These are phyloP conservation scores for Daldinia grandis DNA, from an alignment of 495 filamentous ascomycete species.

Conservation along the genomic window DNA sequence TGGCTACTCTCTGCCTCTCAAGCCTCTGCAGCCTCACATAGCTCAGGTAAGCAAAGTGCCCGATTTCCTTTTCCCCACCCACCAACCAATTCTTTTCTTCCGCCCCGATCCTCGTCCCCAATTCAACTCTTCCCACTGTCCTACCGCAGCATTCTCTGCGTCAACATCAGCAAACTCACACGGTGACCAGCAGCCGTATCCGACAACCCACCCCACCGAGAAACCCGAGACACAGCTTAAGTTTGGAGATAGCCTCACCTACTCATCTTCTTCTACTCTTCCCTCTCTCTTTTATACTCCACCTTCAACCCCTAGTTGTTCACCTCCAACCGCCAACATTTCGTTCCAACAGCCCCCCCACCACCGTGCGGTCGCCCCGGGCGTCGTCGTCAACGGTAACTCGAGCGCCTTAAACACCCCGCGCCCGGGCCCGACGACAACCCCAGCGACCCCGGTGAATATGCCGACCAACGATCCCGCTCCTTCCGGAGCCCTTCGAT, in stretches of 20 bases:
- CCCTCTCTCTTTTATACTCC: neutral
- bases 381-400: slow-evolving; percentile 48
- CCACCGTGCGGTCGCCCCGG: slow-evolving; percentile 45
- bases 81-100: slow-evolving; percentile 31
- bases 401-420: slow-evolving; percentile 50
- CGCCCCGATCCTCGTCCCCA: slow-evolving; percentile 28
- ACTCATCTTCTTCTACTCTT: neutral
- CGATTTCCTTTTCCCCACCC: slow-evolving; percentile 6
- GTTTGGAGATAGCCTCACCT: slow-evolving; percentile 14
- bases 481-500: slow-evolving; percentile 50
- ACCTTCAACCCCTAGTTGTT: slow-evolving; percentile 7
- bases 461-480: slow-evolving; percentile 44
- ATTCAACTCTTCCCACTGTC: slow-evolving; percentile 36
- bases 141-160: slow-evolving; percentile 26
- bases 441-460: slow-evolving; percentile 39
- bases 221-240: slow-evolving; percentile 6
- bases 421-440: slow-evolving; percentile 41
- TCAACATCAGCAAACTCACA: slow-evolving; percentile 33
- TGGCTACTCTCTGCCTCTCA: neutral
- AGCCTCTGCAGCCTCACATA: neutral
- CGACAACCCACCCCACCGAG: slow-evolving; percentile 26
- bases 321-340: slow-evolving; percentile 41
- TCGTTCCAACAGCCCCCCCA: slow-evolving; percentile 43
- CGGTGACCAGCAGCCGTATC: slow-evolving; percentile 29
- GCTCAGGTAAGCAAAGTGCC: slow-evolving; percentile 1